Evolutionary conservation across 2,329 filamentous ascomycete species (phyloP).

Genomic region (Celoporthe dispersa): DNA sequence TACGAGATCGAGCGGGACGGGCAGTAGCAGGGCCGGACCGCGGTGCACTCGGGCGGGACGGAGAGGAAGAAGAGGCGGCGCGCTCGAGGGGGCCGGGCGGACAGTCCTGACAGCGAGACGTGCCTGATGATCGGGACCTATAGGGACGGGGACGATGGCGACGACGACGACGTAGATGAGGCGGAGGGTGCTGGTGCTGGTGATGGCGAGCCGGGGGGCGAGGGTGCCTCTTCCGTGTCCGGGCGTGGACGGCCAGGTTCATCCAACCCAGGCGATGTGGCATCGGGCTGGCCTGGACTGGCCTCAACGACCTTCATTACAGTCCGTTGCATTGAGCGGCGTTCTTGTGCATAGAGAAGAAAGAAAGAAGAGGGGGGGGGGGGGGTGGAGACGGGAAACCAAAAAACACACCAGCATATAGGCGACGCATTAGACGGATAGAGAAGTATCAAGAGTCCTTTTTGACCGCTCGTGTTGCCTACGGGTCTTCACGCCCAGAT

Average conservation of each 20-base stretch:
- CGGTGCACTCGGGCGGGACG: neutral
- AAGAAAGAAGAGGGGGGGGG: neutral
- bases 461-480: neutral
- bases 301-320: constrained; percentile 2
- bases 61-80: neutral
- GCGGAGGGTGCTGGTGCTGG: neutral
- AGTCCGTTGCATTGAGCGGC: constrained; percentile 14
- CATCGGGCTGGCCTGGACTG: constrained; percentile 3
- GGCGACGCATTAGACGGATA: neutral
- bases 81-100: neutral
- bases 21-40: constrained; percentile 23
- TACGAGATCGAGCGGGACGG: constrained; percentile 77
- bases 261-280: constrained; percentile 3
- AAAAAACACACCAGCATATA: neutral
- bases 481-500: neutral
- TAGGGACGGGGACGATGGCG: neutral
- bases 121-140: constrained; percentile 11
- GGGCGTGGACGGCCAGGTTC: neutral
- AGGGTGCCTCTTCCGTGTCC: constrained; percentile 11
- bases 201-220: neutral
- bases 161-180: neutral
- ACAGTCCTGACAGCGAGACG: neutral
- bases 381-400: too few relatives aligned
- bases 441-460: neutral
- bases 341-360: neutral